Percentiles rank a stretch among this genome's conserved stretches.
Conservation (phyloP, 148 eudicot genomes). For the Amaranthus palmeri region DNA sequence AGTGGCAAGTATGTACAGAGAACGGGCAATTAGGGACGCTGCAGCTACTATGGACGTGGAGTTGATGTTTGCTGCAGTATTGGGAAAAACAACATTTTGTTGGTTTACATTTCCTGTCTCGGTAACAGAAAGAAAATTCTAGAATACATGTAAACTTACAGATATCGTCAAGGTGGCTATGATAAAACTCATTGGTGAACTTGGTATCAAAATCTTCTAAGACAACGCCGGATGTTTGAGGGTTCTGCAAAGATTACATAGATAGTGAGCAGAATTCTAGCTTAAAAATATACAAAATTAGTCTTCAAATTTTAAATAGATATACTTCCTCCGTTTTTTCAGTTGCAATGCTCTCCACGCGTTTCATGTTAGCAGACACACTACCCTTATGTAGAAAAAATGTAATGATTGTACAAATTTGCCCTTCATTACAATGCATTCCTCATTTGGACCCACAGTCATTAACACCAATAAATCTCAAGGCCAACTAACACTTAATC, state of each 20-base stretch:
- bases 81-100: conserved; percentile 7
- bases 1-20: conserved; percentile 74
- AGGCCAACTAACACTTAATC: too few relatives aligned
- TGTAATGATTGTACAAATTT: too few relatives aligned
- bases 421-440: too few relatives aligned
- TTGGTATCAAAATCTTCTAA: conserved; percentile 79
- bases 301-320: too few relatives aligned
- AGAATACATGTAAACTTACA: conserved; percentile 44
- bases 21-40: conserved; percentile 86
- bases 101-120: background rate
- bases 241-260: conserved; percentile 42
- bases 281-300: too few relatives aligned
- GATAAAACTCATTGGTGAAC: conserved; percentile 73
- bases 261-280: background rate
- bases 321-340: too few relatives aligned
- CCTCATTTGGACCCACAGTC: too few relatives aligned
- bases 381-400: too few relatives aligned
- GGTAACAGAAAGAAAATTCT: background rate
- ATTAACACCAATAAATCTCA: too few relatives aligned
- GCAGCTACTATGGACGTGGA: conserved; percentile 76
- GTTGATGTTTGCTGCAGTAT: conserved; percentile 75
- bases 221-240: conserved; percentile 66
- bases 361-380: too few relatives aligned
- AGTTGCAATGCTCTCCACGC: too few relatives aligned
- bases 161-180: conserved; percentile 82